These are phyloP conservation scores for Angophora floribunda DNA, from an alignment of 345 rosid species.

Conservation along the genomic window DNA sequence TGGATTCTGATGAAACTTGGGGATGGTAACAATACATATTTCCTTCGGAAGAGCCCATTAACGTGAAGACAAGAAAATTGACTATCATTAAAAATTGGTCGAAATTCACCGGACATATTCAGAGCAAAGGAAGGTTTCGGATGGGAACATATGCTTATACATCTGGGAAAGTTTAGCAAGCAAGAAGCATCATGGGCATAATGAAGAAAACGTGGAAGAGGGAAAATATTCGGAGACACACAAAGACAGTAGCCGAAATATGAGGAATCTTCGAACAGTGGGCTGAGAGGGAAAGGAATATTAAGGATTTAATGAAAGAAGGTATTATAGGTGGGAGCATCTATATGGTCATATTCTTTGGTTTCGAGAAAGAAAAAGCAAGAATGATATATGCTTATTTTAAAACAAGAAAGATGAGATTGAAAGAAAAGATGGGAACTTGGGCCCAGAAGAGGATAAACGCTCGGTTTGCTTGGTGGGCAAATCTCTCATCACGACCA, in stretches of 20 bases:
- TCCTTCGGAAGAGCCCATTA: not conserved
- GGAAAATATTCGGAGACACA: not conserved
- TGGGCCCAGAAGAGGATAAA: not conserved
- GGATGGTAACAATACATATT: not conserved
- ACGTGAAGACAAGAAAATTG: not conserved
- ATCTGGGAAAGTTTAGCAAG: not conserved
- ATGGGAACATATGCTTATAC: not conserved
- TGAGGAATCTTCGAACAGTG: not conserved
- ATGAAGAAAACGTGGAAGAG: not conserved
- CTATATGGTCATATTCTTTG: not conserved
- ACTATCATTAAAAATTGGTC: not conserved
- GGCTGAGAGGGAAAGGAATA: not conserved
- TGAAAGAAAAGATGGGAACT: not conserved
- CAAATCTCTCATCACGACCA: not conserved
- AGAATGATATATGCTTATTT: not conserved
- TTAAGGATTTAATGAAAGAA: not conserved
- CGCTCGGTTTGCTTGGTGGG: not conserved
- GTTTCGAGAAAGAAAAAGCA: not conserved
- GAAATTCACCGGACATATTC: not conserved
- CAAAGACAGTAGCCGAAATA: not conserved
- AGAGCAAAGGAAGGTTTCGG: not conserved
- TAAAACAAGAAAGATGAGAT: not conserved
- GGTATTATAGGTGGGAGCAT: not conserved
- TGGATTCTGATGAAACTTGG: not conserved
- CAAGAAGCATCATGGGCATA: not conserved